These are phyloP conservation scores for Aspergillus homomorphus DNA, from an alignment of 495 filamentous ascomycete species.

Conservation along the genomic window DNA sequence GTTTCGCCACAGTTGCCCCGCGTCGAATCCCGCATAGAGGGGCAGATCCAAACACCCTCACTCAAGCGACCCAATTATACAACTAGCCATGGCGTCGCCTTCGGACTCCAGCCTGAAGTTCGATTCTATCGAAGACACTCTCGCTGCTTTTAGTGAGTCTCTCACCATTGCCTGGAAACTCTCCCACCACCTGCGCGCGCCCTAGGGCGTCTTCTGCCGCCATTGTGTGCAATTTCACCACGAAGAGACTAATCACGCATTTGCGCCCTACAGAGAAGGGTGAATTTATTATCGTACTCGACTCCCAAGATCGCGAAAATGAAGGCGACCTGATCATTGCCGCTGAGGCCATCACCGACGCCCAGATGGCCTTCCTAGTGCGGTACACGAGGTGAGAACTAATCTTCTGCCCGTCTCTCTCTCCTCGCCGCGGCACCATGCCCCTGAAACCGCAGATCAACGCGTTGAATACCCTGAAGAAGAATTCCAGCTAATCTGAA, in stretches of 20 bases:
- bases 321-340: slow-evolving; percentile 98
- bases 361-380: slow-evolving; percentile 94
- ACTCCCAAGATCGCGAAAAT: slow-evolving; percentile 87
- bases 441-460: slow-evolving; percentile 3
- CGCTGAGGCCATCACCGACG: slow-evolving; percentile 76
- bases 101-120: slow-evolving; percentile 50
- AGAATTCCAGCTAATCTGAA: slow-evolving; percentile 4
- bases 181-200: slow-evolving; percentile 2
- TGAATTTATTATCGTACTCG: slow-evolving; percentile 94
- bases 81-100: slow-evolving; percentile 36
- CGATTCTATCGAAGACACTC: slow-evolving; percentile 80
- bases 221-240: neutral
- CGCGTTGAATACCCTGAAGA: neutral
- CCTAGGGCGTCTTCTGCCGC: neutral
- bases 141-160: slow-evolving; percentile 76
- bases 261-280: slow-evolving; percentile 60
- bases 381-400: slow-evolving; percentile 63
- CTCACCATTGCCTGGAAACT: slow-evolving; percentile 10
- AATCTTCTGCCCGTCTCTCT: neutral
- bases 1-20: neutral
- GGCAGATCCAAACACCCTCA: neutral
- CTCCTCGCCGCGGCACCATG: neutral
- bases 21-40: slow-evolving; percentile 3
- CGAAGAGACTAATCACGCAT: slow-evolving; percentile 15
- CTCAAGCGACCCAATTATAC: neutral